A percentile compares a stretch with the other conserved stretches of the same genome.
These are phyloP conservation scores for Alternaria sp. DNA, from an alignment of 2,329 filamentous ascomycete species.

Conservation along the genomic window DNA sequence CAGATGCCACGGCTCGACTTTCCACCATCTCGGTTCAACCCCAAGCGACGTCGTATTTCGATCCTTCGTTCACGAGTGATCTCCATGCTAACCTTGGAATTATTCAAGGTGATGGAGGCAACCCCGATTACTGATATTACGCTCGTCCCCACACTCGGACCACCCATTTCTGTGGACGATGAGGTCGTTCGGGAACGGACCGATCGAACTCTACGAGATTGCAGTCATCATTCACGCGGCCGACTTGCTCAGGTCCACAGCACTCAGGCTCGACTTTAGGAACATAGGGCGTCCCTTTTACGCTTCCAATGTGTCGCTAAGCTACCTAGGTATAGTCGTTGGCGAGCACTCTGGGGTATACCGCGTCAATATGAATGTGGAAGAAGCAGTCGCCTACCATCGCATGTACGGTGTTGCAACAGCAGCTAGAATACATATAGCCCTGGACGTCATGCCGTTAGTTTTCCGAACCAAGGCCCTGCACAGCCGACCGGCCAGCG, in stretches of 20 bases:
- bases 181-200: background rate
- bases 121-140: background rate
- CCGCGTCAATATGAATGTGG: background rate
- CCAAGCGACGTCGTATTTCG: background rate
- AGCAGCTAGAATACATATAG: background rate
- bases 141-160: background rate
- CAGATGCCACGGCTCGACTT: background rate
- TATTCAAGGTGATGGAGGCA: background rate
- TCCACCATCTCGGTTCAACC: background rate
- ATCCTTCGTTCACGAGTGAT: background rate
- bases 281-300: background rate
- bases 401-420: background rate
- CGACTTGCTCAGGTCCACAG: background rate
- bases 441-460: background rate
- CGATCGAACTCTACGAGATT: background rate
- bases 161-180: background rate
- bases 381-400: background rate
- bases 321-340: background rate
- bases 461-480: background rate
- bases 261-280: background rate
- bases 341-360: background rate
- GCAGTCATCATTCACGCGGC: background rate
- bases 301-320: background rate
- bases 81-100: background rate
- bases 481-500: background rate